phyloP scores from a whole-genome alignment of 345 rosid genomes.

The Linum trigynum region DNA sequence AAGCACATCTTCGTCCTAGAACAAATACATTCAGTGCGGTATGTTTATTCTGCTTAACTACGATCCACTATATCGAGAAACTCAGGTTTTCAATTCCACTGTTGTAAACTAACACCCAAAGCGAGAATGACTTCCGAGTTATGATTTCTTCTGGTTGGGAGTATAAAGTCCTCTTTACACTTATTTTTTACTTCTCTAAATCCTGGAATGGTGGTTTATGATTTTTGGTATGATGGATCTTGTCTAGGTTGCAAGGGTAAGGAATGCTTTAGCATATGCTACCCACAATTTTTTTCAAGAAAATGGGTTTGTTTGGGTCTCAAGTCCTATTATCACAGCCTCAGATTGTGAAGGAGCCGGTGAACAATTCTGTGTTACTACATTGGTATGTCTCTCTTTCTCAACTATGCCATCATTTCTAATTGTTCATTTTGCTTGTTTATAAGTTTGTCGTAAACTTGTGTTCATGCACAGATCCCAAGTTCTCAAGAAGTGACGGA shows the following conservation, averaged over 20 bases:
- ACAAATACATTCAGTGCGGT: conserved; percentile 95
- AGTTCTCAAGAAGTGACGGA: conserved; percentile 48
- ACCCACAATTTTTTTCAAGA: conserved; percentile 94
- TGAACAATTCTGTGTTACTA: conserved; percentile 96
- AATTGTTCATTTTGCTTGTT: background rate
- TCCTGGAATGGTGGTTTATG: background rate
- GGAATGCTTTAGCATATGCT: conserved; percentile 91
- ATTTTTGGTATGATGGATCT: background rate
- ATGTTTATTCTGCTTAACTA: conserved; percentile 19
- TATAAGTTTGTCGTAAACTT: background rate
- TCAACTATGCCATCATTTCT: background rate
- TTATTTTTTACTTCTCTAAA: background rate
- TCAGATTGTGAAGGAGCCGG: conserved; percentile 99
- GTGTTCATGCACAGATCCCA: conserved; percentile 54
- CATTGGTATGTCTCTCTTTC: conserved; percentile 48
- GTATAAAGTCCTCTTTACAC: background rate
- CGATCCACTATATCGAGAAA: no score
- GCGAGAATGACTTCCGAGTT: background rate
- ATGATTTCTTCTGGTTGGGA: background rate
- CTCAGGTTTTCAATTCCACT: background rate
- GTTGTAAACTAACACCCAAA: background rate
- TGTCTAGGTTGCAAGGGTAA: conserved; percentile 78
- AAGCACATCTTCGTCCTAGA: conserved; percentile 97
- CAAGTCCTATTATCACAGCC: conserved; percentile 92
- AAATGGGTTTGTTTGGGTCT: conserved; percentile 89